A percentile compares a stretch with the other conserved stretches of the same genome.
Conservation (phyloP, 148 eudicot genomes). For the Agrostemma githago region DNA sequence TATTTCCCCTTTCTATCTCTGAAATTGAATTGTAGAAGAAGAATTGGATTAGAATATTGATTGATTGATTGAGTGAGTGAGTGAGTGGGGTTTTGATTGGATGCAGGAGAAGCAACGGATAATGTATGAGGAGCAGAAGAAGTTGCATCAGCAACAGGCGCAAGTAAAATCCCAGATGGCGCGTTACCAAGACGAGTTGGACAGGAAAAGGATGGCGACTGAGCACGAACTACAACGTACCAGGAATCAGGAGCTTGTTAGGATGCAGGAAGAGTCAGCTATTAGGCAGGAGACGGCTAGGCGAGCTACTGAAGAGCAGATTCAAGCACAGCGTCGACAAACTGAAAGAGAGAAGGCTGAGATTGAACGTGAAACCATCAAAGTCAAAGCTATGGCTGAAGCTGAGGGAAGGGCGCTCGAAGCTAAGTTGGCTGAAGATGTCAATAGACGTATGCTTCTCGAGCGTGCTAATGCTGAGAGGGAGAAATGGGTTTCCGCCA, state of each 20-base stretch:
- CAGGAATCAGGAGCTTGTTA: constrained; percentile 86
- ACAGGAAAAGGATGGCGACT: constrained; percentile 78
- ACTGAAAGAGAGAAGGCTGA: constrained; percentile 95
- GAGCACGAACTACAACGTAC: constrained; percentile 76
- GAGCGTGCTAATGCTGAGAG: constrained; percentile 79
- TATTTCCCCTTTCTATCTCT: background rate
- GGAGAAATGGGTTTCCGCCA: constrained; percentile 93
- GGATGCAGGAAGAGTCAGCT: constrained; percentile 80
- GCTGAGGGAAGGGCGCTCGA: constrained; percentile 94
- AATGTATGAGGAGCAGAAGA: constrained; percentile 79
- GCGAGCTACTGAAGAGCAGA: constrained; percentile 89
- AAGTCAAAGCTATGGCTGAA: constrained; percentile 81
- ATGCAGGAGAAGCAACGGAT: constrained; percentile 82
- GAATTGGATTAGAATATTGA: background rate
- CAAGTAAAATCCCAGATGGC: constrained; percentile 82
- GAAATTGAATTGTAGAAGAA: background rate
- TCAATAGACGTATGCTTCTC: constrained; percentile 67
- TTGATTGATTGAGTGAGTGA: background rate
- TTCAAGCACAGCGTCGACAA: constrained; percentile 87
- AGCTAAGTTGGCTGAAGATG: constrained; percentile 83
- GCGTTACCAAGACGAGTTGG: constrained; percentile 80
- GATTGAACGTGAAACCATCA: constrained; percentile 88
- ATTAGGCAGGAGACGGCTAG: constrained; percentile 68
- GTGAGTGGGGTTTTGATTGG: constrained; percentile 1
- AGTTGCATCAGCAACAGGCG: constrained; percentile 69